Evolutionary conservation across 495 filamentous ascomycete genomes (phyloP).

Genomic region (Neurospora tetraspora): DNA sequence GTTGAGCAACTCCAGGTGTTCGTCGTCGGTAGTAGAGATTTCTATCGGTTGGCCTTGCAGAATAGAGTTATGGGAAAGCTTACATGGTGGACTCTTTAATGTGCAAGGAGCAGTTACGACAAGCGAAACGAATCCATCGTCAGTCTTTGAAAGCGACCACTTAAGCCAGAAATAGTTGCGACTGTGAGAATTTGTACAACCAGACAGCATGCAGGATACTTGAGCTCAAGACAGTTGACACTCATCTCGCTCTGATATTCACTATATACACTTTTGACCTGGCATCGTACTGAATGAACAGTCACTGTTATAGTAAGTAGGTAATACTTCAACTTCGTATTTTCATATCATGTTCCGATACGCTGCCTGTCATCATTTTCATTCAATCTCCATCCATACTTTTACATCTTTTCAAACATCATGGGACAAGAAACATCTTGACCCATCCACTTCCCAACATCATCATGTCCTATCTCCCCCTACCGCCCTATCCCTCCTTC

Average conservation of each 20-base stretch:
- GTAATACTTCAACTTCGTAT: neutral
- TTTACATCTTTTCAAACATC: neutral
- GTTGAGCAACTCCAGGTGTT: too few relatives aligned
- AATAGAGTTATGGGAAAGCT: neutral
- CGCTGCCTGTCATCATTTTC: neutral
- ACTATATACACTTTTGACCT: neutral
- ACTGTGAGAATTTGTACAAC: neutral
- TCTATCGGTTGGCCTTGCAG: neutral
- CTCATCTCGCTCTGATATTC: neutral
- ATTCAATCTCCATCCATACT: neutral
- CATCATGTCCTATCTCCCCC: neutral
- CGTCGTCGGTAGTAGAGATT: neutral
- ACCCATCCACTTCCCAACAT: neutral
- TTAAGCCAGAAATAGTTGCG: neutral
- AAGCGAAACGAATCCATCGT: neutral
- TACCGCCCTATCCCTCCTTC: neutral
- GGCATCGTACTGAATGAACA: neutral
- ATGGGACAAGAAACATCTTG: neutral
- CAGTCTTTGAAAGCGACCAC: neutral
- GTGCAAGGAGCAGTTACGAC: neutral
- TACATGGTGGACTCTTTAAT: neutral
- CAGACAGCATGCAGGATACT: neutral
- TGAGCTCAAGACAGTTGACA: neutral
- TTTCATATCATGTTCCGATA: neutral
- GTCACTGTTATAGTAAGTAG: neutral